Percentiles rank a stretch among this genome's conserved stretches.
Conservation (phyloP, 495 filamentous ascomycete species). For the Penicillium herquei region DNA sequence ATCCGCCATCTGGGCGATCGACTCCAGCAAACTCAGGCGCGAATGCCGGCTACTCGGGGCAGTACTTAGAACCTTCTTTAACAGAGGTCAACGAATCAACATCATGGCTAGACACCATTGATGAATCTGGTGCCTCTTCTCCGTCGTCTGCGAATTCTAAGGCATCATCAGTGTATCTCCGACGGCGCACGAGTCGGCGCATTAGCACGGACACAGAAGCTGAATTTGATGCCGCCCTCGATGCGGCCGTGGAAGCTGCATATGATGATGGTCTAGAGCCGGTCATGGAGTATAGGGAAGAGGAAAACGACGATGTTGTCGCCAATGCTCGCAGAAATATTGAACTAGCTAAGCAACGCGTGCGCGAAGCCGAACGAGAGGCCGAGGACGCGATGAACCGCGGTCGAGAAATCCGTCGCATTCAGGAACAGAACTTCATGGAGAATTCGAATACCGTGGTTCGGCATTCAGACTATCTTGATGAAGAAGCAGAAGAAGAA, state of each 20-base stretch:
- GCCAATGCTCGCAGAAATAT: constrained; percentile 65
- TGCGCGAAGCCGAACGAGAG: constrained; percentile 76
- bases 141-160: constrained; percentile 79
- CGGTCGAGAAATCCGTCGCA: constrained; percentile 39
- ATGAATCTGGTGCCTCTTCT: constrained; percentile 85
- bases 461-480: constrained; percentile 49
- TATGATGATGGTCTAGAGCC: constrained; percentile 92
- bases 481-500: constrained; percentile 85
- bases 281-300: constrained; percentile 44
- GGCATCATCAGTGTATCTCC: constrained; percentile 65
- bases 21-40: constrained; percentile 17
- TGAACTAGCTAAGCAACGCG: constrained; percentile 74
- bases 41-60: constrained; percentile 12
- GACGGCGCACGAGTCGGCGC: constrained; percentile 62
- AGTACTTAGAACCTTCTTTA: constrained; percentile 27
- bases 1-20: constrained; percentile 21
- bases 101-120: constrained; percentile 95
- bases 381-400: constrained; percentile 60
- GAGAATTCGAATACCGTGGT: constrained; percentile 26
- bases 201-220: constrained; percentile 79
- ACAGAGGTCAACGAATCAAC: constrained; percentile 68
- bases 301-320: constrained; percentile 43
- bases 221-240: constrained; percentile 91
- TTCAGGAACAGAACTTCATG: constrained; percentile 32
- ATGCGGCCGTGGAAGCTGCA: constrained; percentile 93